Conservation (phyloP, 768 basidiomycete species). For the Clitopilus hobsonii region DNA sequence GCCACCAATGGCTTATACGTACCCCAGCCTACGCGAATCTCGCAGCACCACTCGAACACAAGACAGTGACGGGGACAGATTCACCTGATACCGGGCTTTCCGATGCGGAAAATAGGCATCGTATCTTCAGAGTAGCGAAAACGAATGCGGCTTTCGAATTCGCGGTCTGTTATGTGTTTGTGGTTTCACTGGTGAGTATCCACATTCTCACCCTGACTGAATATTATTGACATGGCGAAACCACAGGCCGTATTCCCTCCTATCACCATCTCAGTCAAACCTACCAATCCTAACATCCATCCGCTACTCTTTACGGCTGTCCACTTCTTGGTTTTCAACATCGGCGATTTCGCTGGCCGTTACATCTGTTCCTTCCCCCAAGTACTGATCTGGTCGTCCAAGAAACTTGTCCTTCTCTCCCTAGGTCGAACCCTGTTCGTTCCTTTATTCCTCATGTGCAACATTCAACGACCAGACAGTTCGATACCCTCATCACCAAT, state of each 20-base stretch:
- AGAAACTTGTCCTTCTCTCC: slow-evolving; percentile 57
- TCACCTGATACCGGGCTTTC: slow-evolving; percentile 16
- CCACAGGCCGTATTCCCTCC: slow-evolving; percentile 83
- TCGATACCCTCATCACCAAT: slow-evolving; percentile 32
- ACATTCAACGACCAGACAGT: slow-evolving; percentile 51
- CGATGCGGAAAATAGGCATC: slow-evolving; percentile 26
- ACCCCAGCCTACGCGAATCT: slow-evolving; percentile 57
- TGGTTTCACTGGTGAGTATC: slow-evolving; percentile 69
- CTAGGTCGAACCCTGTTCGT: slow-evolving; percentile 76
- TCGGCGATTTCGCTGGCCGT: slow-evolving; percentile 69
- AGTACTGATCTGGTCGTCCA: slow-evolving; percentile 66
- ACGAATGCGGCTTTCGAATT: slow-evolving; percentile 67
- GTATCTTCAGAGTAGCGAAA: slow-evolving; percentile 51
- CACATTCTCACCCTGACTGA: not conserved
- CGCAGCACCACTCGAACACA: slow-evolving; percentile 36
- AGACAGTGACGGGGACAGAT: slow-evolving; percentile 30
- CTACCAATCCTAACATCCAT: slow-evolving; percentile 62
- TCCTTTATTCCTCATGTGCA: slow-evolving; percentile 86
- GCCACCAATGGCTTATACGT: slow-evolving; percentile 53
- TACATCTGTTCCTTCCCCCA: slow-evolving; percentile 61
- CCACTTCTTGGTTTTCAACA: slow-evolving; percentile 75
- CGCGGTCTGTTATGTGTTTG: slow-evolving; percentile 71
- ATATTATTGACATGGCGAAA: slow-evolving; percentile 5
- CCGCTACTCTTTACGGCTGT: slow-evolving; percentile 79
- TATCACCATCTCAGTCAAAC: slow-evolving; percentile 71